Conservation (phyloP, 345 rosid species). For the Sisymbrium irio region DNA sequence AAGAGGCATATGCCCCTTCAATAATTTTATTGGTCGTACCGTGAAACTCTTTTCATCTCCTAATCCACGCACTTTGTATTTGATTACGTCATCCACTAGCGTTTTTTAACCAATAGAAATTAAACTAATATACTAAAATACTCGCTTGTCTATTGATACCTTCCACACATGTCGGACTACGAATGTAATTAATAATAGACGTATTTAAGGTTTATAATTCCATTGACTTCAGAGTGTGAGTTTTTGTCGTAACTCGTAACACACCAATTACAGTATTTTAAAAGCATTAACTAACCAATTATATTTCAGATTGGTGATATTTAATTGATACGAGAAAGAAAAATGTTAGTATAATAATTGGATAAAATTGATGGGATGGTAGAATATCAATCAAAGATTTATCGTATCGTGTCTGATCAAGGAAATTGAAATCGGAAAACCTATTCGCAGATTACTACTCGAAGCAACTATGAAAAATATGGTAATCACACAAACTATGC, state of each 20-base stretch:
- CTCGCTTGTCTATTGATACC: conserved; percentile 12
- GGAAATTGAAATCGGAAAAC: background rate
- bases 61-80: conserved; percentile 29
- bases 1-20: conserved; percentile 44
- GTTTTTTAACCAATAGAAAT: background rate
- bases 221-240: conserved; percentile 21
- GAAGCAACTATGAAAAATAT: background rate
- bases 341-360: background rate
- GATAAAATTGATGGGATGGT: background rate
- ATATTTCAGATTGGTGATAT: no score
- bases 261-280: no score
- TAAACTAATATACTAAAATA: background rate
- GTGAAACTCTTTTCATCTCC: background rate
- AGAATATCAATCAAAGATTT: background rate
- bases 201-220: conserved; percentile 6
- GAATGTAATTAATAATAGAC: background rate
- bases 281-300: no score
- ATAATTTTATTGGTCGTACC: conserved; percentile 29
- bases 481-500: background rate
- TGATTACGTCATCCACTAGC: conserved; percentile 24
- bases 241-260: background rate
- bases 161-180: conserved; percentile 33
- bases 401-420: background rate
- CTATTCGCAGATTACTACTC: background rate
- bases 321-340: background rate